Base-by-base conservation (phyloP, 768 basidiomycete genomes). In the Phaffia australis region DNA sequence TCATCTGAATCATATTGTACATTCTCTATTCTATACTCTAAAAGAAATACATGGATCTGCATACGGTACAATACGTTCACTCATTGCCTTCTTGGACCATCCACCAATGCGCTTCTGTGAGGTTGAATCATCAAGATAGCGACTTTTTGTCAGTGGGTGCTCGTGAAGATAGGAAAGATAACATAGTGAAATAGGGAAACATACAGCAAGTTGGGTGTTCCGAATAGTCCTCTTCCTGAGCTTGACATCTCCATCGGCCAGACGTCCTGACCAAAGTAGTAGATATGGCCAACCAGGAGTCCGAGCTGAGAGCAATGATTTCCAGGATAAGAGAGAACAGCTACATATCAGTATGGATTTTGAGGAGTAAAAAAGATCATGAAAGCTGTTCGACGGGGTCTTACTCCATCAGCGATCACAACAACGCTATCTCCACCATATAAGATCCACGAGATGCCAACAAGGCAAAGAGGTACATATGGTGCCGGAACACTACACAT, bases 401-500 rank as follows among this genome's bases (percentile, higher is more conserved):
- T 87, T 89, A 70, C 82, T 83, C 87, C 85, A 89, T 4, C 86
- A 86, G 6, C 89, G 89, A 70, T 84, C 11, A 89, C 47, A 87
- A 79, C 30, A 87, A 76, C 87, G 87, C 56, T 50, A 52, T 65
- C 56, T 51, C 61, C 60, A 6, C 25, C 29, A 14, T 65, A 68
- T 29, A 75, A 68, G 21, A 71, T 70, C 75, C 77, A 80, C 0
- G 87, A 87, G 73, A 97, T 88, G 0, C 80, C 87, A 25, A 97
- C 88, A 46, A 98, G 85, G 0, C 90, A 91, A 35, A 93, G 77
- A 2, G 94, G 94, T 7, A 99, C 85, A 76, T 99, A 97, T 0
- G 94, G 90, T 0, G 94, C 94, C 0, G 89, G 87, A 73, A 99
- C 92, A 3, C 76, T 77, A 65, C 6, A 21, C 18, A 27, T 30